A percentile compares a stretch with the other conserved stretches of the same genome.
Conservation (phyloP, 208 protist species). For the Wallacemonas rigidus region DNA sequence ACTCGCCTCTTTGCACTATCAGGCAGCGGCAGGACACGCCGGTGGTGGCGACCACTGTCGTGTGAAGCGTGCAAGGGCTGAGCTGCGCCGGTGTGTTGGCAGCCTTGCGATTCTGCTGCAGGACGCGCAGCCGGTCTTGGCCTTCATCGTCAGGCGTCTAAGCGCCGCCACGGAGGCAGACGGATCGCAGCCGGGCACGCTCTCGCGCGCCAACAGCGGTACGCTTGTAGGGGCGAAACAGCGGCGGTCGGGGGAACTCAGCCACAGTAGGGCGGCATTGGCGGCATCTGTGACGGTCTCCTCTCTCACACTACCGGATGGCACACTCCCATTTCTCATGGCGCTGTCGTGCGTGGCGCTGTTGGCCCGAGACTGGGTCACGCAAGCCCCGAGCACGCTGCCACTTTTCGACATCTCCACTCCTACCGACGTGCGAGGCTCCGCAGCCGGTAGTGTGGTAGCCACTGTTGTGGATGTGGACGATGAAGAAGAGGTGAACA, state of each 20-base stretch:
- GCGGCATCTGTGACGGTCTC: background rate
- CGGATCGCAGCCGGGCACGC: background rate
- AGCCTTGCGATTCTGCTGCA: background rate
- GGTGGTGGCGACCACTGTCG: background rate
- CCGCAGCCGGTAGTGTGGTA: background rate
- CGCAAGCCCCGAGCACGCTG: background rate
- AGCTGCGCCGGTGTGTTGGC: background rate
- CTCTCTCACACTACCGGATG: background rate
- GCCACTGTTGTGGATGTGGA: constrained; percentile 13
- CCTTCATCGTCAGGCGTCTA: background rate
- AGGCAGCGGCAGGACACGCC: background rate
- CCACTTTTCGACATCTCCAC: background rate
- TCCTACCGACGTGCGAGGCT: background rate
- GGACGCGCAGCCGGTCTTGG: constrained; percentile 1
- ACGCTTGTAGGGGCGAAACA: background rate
- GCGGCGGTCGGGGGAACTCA: no score
- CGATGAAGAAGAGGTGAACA: constrained; percentile 7
- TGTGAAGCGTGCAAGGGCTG: background rate
- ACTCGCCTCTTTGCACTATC: constrained; percentile 6
- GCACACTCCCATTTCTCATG: background rate
- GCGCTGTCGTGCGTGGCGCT: background rate
- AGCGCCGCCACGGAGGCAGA: background rate
- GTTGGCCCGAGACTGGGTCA: constrained; percentile 5
- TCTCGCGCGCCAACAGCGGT: background rate
- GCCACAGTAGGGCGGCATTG: background rate